Evolutionary conservation across 2,329 filamentous ascomycete genomes (phyloP).

Genomic region (Diaporthe amygdali): DNA sequence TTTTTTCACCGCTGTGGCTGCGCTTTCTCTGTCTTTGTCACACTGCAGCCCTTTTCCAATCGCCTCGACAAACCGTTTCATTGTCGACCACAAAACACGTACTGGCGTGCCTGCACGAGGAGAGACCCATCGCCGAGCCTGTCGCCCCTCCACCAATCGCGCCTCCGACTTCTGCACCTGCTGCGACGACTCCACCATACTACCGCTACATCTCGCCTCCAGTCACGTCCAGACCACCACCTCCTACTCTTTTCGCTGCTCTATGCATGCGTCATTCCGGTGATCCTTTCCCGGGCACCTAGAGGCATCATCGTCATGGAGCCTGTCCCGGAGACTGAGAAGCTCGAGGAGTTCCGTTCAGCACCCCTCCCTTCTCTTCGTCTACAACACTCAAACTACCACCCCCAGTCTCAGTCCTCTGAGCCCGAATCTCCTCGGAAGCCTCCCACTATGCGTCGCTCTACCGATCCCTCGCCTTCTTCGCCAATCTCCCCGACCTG

Average conservation of each 20-base stretch:
- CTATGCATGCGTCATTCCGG: slow-evolving; percentile 1
- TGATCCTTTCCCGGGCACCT: slow-evolving; percentile 14
- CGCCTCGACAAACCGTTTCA: neutral
- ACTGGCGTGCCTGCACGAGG: neutral
- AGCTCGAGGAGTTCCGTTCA: slow-evolving; percentile 69
- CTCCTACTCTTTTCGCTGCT: neutral
- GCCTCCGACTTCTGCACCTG: neutral
- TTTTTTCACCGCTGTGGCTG: neutral
- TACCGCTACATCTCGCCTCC: neutral
- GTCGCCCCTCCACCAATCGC: slow-evolving; percentile 13
- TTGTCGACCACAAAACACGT: slow-evolving; percentile 9
- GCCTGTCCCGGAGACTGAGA: slow-evolving; percentile 71
- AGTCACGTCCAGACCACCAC: neutral
- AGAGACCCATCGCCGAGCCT: neutral
- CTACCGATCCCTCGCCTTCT: slow-evolving; percentile 60
- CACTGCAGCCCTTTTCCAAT: slow-evolving; percentile 1
- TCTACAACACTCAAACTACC: slow-evolving; percentile 42
- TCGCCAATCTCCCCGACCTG: slow-evolving; percentile 60
- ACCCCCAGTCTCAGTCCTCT: slow-evolving; percentile 39
- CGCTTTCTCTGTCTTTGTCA: neutral
- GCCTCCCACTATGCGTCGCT: slow-evolving; percentile 59
- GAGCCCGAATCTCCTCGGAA: slow-evolving; percentile 54
- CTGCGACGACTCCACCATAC: slow-evolving; percentile 5
- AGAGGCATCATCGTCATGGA: slow-evolving; percentile 55
- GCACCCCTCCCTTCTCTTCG: slow-evolving; percentile 61